Evolutionary conservation across 139 green algal species (phyloP), one percentile per base, ranked within the genome.

Genomic region (Penium margaritaceum): DNA sequence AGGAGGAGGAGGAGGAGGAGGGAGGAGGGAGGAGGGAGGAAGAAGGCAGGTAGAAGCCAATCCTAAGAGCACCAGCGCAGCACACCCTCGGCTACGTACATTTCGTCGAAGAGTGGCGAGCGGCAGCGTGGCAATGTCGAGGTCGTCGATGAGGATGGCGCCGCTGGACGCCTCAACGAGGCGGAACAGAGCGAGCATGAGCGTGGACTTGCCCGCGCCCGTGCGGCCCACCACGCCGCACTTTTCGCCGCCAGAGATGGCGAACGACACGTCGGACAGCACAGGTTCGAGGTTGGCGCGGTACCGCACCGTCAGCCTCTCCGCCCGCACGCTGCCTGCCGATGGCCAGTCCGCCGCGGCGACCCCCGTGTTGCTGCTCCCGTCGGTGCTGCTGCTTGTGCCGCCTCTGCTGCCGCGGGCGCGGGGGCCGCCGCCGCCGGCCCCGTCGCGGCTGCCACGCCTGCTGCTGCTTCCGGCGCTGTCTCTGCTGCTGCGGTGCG

Each of bases 121-220:
- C 7, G 63, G 6, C 2, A 70, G 32, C 24, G 43, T 61, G 30
- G 41, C 27, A 15, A 27, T 74, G 80, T 98, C 87, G 3, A 95
- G 17, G 21, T 83, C 86, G 70, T 98, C 93, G 62, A 98, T 90
- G 35, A 83, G 46, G 63, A 98, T 89, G 29, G 35, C 60, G 21
- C 91, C 92, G 0, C 69, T 41, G 27, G 38, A 37, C 1, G 61
- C 46, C 60, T 80, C 83, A 27, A 90, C 87, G 68, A 92, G 71
- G 14, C 86, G 70, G 78, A 89, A 89, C 36, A 93, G 77, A 17
- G 81, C 75, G 33, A 86, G 78, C 43, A 91, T 82, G 43, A 93
- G 63, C 27, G 77, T 85, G 51, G 69, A 86, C 84, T 90, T 92
- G 36, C 88, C 86, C 32, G 55, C 55, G 67, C 69, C 58, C 2